Base-by-base conservation (phyloP, 192 early-diverging fungal genomes). In the Chytriomyces sp. region DNA sequence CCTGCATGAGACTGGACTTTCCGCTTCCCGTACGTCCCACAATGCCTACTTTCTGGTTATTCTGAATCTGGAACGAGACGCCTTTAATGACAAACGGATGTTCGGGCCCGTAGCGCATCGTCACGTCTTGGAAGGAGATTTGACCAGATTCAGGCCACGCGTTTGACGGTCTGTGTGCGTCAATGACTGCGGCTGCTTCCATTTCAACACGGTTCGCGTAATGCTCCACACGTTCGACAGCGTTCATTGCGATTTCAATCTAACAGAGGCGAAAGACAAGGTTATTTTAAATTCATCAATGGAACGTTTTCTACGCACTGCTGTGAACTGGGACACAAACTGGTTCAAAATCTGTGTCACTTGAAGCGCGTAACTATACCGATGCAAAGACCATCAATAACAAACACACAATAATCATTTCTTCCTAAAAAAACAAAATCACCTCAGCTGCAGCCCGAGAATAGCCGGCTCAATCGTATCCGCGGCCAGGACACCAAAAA, bases 341-440 rank as follows among this genome's bases (percentile, higher is more conserved):
- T 91, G 92, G 79, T 91, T 92, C 50, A 97, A 86, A 10, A 89
- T 89, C 45, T 85, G 82, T 43, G 93, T 94, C 66, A 95, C 89
- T 76, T 90, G 87, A 46, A 96, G 86, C 26, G 94, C 89, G 80
- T 97, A 97, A n/a, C 28, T 26, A n/a, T 28, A 0, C 23, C 20
- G 18, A n/a, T 3, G 4, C 35, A 35, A 35, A 35, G 4, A 0
- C 35, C 35, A 35, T 35, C 2, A 35, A 35, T 35, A 26, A n/a
- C 89, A 87, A 13, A 96, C 85, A 49, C 94, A 94, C 63, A 93
- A 88, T 16, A 91, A 35, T 4, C 35, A 35, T 35, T 35, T 35
- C 35, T 35, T 35, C 35, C 35, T 35, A 1, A 35, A 28, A 28
- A 24, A n/a, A 59, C 13, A 59, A n/a, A 59, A 16, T 59, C 57